Percentiles rank a stretch among this genome's conserved stretches.
Conservation (phyloP, 768 basidiomycete genomes). For the Termitomyces sp. region DNA sequence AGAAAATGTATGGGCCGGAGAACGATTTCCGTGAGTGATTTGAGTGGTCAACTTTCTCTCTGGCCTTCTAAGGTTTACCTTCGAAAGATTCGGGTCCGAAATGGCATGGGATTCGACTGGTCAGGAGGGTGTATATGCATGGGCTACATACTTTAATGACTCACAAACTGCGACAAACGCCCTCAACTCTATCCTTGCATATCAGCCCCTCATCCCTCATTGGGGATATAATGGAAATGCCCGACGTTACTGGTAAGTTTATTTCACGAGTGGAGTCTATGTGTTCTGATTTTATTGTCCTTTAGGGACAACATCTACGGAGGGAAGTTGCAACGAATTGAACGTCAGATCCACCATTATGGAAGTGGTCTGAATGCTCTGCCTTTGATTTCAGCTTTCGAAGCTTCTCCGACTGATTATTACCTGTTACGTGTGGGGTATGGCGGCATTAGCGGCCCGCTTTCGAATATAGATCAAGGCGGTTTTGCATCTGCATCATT, state of each 20-base stretch:
- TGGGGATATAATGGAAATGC: slow-evolving; percentile 62
- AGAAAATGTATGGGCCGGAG: slow-evolving; percentile 38
- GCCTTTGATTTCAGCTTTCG: slow-evolving; percentile 45
- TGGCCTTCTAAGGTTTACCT: neutral
- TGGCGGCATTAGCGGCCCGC: slow-evolving; percentile 48
- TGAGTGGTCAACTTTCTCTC: neutral
- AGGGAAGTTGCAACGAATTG: slow-evolving; percentile 48
- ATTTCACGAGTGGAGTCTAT: neutral
- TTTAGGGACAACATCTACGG: slow-evolving; percentile 53
- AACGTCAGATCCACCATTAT: slow-evolving; percentile 57
- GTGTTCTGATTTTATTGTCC: slow-evolving; percentile 1
- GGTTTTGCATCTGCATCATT: slow-evolving; percentile 57
- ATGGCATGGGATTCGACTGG: slow-evolving; percentile 58
- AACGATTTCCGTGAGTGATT: slow-evolving; percentile 45
- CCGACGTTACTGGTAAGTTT: slow-evolving; percentile 45
- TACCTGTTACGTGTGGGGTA: slow-evolving; percentile 49
- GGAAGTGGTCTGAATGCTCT: slow-evolving; percentile 52
- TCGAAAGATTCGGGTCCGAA: slow-evolving; percentile 47
- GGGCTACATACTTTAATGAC: slow-evolving; percentile 52
- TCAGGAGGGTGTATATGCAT: slow-evolving; percentile 52
- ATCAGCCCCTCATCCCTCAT: slow-evolving; percentile 52
- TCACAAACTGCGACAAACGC: slow-evolving; percentile 44
- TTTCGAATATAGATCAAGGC: slow-evolving; percentile 51
- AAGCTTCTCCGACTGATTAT: slow-evolving; percentile 40
- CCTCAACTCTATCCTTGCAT: slow-evolving; percentile 52